Percentiles rank a stretch among this genome's conserved stretches.
Conservation (phyloP, 2,329 filamentous ascomycete genomes). For the Zarea fungicola region DNA sequence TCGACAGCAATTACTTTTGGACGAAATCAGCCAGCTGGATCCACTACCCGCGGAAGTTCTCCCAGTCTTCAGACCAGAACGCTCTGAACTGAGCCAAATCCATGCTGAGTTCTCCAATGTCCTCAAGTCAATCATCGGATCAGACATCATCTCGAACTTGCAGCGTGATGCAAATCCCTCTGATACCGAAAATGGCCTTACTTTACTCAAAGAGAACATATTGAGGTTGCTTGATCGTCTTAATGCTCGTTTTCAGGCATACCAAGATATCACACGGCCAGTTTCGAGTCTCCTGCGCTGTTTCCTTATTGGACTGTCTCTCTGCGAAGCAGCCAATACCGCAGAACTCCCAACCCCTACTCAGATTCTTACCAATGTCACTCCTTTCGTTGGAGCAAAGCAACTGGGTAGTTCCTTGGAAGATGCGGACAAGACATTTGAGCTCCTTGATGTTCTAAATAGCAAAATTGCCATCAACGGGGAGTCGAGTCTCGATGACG, state of each 20-base stretch:
- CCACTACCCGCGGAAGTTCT: slow-evolving; percentile 58
- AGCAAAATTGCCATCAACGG: slow-evolving; percentile 44
- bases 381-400: slow-evolving; percentile 52
- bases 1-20: slow-evolving; percentile 57
- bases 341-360: slow-evolving; percentile 34
- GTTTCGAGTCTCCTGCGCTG: slow-evolving; percentile 75
- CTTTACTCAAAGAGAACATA: slow-evolving; percentile 53
- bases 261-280: slow-evolving; percentile 79
- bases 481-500: slow-evolving; percentile 31
- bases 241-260: slow-evolving; percentile 64
- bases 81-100: slow-evolving; percentile 63
- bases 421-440: slow-evolving; percentile 30
- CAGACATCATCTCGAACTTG: slow-evolving; percentile 35
- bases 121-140: slow-evolving; percentile 56
- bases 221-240: slow-evolving; percentile 66
- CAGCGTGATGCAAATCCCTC: slow-evolving; percentile 19
- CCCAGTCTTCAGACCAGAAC: slow-evolving; percentile 64
- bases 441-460: slow-evolving; percentile 46
- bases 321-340: slow-evolving; percentile 44
- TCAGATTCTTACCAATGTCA: slow-evolving; percentile 36
- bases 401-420: not conserved
- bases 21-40: slow-evolving; percentile 60
- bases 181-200: slow-evolving; percentile 33
- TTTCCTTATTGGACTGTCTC: slow-evolving; percentile 67
- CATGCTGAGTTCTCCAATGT: slow-evolving; percentile 81